These are phyloP conservation scores for Hirsutella thompsonii DNA, from an alignment of 2,329 filamentous ascomycete species.

Conservation along the genomic window DNA sequence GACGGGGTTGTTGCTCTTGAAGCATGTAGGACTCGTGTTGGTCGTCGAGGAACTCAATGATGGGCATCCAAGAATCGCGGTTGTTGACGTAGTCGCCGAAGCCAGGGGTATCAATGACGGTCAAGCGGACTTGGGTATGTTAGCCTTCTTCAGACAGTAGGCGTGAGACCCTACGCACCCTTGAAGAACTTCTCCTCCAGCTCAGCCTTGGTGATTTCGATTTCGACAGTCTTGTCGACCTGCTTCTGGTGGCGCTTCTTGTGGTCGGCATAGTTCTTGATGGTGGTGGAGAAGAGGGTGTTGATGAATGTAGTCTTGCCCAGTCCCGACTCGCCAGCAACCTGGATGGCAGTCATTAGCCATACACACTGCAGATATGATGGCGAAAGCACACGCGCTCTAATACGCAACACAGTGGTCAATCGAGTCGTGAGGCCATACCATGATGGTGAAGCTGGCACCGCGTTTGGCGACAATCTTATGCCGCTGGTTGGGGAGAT, in stretches of 20 bases:
- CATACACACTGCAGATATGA: not conserved
- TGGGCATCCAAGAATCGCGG: constrained; percentile 98
- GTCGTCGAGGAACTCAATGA: constrained; percentile 99
- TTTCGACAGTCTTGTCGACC: constrained; percentile 98
- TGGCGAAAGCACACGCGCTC: not conserved
- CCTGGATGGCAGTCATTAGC: constrained; percentile 35
- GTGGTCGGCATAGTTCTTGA: constrained; percentile 99
- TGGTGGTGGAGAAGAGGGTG: constrained; percentile 98
- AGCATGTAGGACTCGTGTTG: constrained; percentile 99
- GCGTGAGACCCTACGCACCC: constrained; percentile 43
- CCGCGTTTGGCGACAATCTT: constrained; percentile 73
- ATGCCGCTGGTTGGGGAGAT: constrained; percentile 61
- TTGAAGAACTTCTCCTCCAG: constrained; percentile 99
- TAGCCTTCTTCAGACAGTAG: not conserved
- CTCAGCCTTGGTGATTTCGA: constrained; percentile 99
- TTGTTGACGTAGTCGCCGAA: constrained; percentile 99
- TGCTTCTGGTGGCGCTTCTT: constrained; percentile 99
- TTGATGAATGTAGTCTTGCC: constrained; percentile 99
- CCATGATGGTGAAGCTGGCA: constrained; percentile 99
- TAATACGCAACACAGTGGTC: not conserved
- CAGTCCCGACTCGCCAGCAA: constrained; percentile 94
- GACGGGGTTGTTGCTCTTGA: constrained; percentile 97
- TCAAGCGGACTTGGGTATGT: constrained; percentile 64
- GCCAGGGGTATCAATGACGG: constrained; percentile 96
- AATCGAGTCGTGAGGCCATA: constrained; percentile 28